phyloP scores from a whole-genome alignment of 192 early-diverging fungal genomes.

The Podila epigama region DNA sequence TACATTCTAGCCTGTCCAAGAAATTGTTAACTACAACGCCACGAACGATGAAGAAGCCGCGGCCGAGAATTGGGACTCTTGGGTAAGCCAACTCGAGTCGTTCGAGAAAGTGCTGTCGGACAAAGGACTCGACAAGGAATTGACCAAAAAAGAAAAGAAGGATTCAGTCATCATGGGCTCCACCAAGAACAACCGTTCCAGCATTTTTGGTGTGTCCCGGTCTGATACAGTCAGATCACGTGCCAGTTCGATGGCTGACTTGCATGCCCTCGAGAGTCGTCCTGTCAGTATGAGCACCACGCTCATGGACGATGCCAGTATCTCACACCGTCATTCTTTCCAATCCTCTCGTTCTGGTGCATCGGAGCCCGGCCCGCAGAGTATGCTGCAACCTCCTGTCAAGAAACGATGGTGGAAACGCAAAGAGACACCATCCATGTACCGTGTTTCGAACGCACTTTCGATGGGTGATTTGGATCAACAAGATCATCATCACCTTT shows the following conservation, averaged over 20 bases:
- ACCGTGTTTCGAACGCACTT: conserved; percentile 23
- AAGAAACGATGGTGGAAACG: conserved; percentile 48
- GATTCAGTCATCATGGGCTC: conserved; percentile 17
- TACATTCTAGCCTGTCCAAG: conserved; percentile 26
- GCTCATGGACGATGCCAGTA: conserved; percentile 16
- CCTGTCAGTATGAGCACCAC: conserved; percentile 38
- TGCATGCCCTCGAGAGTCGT: conserved; percentile 9
- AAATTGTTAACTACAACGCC: conserved; percentile 19
- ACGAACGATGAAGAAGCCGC: conserved; percentile 30
- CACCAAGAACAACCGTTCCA: conserved; percentile 33
- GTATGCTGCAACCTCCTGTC: not conserved
- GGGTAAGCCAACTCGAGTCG: conserved; percentile 43
- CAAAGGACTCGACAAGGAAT: conserved; percentile 41
- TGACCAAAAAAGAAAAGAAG: conserved; percentile 35
- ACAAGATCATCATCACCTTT: conserved; percentile 14
- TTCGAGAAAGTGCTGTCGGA: conserved; percentile 36
- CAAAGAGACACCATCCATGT: conserved; percentile 23
- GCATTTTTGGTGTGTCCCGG: conserved; percentile 27
- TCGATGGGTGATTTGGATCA: conserved; percentile 40
- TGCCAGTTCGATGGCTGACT: conserved; percentile 11
- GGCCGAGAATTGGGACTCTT: conserved; percentile 46
- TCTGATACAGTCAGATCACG: conserved; percentile 39
- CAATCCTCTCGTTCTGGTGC: conserved; percentile 39
- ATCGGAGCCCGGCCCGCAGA: conserved; percentile 22
- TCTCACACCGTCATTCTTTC: conserved; percentile 20